Conservation (phyloP, 805 yeast genomes). For the Schwanniomyces pseudopolymorphus region DNA sequence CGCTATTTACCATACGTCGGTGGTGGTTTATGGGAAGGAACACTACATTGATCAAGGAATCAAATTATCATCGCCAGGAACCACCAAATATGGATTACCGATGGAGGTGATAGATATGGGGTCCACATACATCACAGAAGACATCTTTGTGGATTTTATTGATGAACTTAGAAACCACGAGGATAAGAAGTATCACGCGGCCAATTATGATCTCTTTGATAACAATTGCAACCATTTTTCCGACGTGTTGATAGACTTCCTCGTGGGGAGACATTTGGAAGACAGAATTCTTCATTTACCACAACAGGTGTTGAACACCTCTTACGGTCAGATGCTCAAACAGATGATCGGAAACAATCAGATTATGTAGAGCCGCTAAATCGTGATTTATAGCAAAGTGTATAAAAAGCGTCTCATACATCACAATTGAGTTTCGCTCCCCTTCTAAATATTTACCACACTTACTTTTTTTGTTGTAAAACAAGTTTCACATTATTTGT, state of each 20-base stretch:
- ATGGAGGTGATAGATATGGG: constrained; percentile 54
- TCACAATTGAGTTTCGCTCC: not conserved
- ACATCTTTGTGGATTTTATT: constrained; percentile 53
- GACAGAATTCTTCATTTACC: constrained; percentile 53
- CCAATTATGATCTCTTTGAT: constrained; percentile 54
- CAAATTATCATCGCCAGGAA: constrained; percentile 44
- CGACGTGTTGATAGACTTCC: constrained; percentile 54
- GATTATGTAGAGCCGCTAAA: not conserved
- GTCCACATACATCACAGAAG: constrained; percentile 49
- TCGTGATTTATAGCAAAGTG: not conserved
- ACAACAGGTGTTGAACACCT: constrained; percentile 42
- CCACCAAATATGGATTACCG: constrained; percentile 61
- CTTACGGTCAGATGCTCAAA: constrained; percentile 33
- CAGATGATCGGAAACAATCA: constrained; percentile 27
- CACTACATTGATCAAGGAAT: constrained; percentile 63
- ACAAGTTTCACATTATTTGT: not conserved
- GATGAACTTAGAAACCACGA: constrained; percentile 44
- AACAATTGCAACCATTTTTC: constrained; percentile 73
- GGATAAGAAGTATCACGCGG: constrained; percentile 43
- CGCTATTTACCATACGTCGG: constrained; percentile 68
- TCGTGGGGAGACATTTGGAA: constrained; percentile 57
- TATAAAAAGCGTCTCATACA: not conserved
- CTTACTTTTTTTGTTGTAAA: constrained; percentile 1
- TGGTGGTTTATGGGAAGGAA: constrained; percentile 54
- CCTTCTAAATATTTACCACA: not conserved